Conservation (phyloP, 164 flowering plant species). For the Vitis riparia region DNA sequence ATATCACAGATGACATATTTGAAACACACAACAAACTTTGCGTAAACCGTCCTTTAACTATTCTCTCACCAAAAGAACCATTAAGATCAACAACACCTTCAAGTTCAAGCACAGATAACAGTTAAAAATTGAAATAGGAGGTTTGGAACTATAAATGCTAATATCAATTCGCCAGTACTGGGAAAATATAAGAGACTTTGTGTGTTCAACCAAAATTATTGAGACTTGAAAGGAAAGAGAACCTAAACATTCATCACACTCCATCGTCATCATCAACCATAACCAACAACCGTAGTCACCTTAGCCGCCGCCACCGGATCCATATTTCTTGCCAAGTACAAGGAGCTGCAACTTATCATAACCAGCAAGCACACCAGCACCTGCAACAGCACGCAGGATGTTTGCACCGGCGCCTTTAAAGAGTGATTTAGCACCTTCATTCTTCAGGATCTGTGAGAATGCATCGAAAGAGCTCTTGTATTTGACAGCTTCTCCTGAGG, state of each 20-base stretch:
- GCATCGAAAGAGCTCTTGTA: slow-evolving; percentile 58
- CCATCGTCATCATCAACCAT: slow-evolving; percentile 5
- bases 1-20: background rate
- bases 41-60: background rate
- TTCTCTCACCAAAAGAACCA: slow-evolving; percentile 1
- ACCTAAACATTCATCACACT: background rate
- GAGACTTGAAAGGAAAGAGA: slow-evolving; percentile 2
- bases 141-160: background rate
- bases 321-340: slow-evolving; percentile 54
- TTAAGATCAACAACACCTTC: background rate
- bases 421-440: slow-evolving; percentile 56
- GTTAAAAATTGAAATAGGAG: background rate
- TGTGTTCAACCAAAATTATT: slow-evolving; percentile 4
- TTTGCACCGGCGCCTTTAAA: slow-evolving; percentile 74
- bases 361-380: slow-evolving; percentile 70
- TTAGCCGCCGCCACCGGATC: slow-evolving; percentile 48
- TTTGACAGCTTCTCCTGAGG: slow-evolving; percentile 64
- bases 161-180: background rate
- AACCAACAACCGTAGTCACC: background rate
- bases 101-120: slow-evolving; percentile 11
- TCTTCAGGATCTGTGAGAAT: slow-evolving; percentile 50
- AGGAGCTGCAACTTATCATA: slow-evolving; percentile 60
- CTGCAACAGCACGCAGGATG: slow-evolving; percentile 62
- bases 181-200: slow-evolving; percentile 16
- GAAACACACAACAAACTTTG: background rate